These are phyloP conservation scores for Pseudogymnoascus sp. DNA, from an alignment of 2,329 filamentous ascomycete species.

Conservation along the genomic window DNA sequence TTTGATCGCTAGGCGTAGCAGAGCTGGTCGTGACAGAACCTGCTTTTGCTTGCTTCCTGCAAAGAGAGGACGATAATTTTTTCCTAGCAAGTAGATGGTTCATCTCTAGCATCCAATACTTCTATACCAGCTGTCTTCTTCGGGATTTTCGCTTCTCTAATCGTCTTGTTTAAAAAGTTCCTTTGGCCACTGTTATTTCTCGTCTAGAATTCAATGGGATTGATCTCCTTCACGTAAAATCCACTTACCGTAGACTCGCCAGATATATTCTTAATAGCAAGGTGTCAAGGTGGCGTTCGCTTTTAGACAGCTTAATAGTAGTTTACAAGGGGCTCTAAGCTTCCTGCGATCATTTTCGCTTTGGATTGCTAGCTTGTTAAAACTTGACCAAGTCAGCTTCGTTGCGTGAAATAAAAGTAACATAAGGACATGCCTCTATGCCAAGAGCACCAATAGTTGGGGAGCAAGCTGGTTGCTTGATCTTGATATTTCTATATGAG, in stretches of 20 bases:
- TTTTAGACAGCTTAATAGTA: conserved; percentile 12
- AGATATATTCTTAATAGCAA: conserved; percentile 14
- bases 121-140: conserved; percentile 9
- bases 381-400: conserved; percentile 20
- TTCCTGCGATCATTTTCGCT: no score
- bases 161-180: conserved; percentile 22
- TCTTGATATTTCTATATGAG: conserved; percentile 16
- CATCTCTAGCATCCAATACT: conserved; percentile 19
- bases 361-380: conserved; percentile 16
- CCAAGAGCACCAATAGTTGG: conserved; percentile 16
- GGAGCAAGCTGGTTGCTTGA: conserved; percentile 16
- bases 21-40: conserved; percentile 18
- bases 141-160: conserved; percentile 4
- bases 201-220: conserved; percentile 24
- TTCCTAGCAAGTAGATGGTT: conserved; percentile 27
- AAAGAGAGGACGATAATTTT: conserved; percentile 24
- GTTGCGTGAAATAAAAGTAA: conserved; percentile 15
- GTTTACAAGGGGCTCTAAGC: conserved; percentile 10
- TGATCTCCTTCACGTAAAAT: conserved; percentile 16
- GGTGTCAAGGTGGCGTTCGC: conserved; percentile 13
- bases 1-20: conserved; percentile 32
- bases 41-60: conserved; percentile 25
- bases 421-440: conserved; percentile 11
- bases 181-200: conserved; percentile 21
- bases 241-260: conserved; percentile 12